phyloP scores from a whole-genome alignment of 306 rosid species.

The Sesbania bispinosa region DNA sequence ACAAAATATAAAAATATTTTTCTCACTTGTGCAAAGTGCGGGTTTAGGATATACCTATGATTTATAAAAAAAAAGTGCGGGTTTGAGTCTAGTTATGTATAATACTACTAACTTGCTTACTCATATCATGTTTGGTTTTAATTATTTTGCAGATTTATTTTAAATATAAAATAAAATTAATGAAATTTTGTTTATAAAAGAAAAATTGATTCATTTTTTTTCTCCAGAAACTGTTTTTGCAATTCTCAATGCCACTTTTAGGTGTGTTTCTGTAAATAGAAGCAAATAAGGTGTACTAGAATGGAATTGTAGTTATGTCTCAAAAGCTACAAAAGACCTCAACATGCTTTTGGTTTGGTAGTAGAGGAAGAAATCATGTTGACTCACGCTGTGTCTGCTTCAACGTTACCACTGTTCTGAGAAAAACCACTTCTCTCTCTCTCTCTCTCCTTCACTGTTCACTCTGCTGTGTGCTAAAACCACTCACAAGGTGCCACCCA shows the following conservation, averaged over 20 bases:
- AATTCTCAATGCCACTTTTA: neutral
- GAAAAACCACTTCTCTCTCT: slow-evolving; percentile 7
- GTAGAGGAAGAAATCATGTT: slow-evolving; percentile 50
- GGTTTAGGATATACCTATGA: too few relatives aligned
- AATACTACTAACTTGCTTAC: too few relatives aligned
- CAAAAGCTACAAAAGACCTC: slow-evolving; percentile 59
- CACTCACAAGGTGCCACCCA: slow-evolving; percentile 26
- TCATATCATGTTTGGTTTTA: too few relatives aligned
- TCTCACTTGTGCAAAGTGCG: too few relatives aligned
- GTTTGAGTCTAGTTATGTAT: too few relatives aligned
- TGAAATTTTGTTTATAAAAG: too few relatives aligned
- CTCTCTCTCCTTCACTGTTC: slow-evolving; percentile 29
- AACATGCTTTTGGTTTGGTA: slow-evolving; percentile 50
- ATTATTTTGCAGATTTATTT: too few relatives aligned
- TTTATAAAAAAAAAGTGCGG: too few relatives aligned
- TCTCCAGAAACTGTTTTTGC: neutral
- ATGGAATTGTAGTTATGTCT: slow-evolving; percentile 35
- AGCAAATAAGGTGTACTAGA: slow-evolving; percentile 15
- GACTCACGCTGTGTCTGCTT: slow-evolving; percentile 56
- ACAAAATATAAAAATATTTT: too few relatives aligned
- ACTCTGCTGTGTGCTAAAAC: slow-evolving; percentile 31
- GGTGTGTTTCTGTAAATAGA: slow-evolving; percentile 30
- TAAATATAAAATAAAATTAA: neutral
- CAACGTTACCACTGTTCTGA: slow-evolving; percentile 38
- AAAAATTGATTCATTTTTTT: neutral